phyloP scores from a whole-genome alignment of 2,329 filamentous ascomycete species.

The Sarocladium oryzae region DNA sequence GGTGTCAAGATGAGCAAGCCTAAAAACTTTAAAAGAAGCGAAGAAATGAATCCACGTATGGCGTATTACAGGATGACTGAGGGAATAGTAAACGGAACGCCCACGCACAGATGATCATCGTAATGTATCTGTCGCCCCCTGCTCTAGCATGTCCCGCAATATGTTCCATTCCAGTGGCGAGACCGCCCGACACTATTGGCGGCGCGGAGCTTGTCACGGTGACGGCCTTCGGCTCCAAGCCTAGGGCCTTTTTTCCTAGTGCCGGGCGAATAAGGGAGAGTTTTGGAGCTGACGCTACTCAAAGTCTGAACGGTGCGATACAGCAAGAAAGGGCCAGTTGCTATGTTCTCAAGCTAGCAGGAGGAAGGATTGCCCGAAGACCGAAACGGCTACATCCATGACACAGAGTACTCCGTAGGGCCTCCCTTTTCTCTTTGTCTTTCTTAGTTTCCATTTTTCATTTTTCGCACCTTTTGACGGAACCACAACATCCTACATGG shows the following conservation, averaged over 20 bases:
- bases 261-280: neutral
- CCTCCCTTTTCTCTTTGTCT: no score
- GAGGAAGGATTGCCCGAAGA: no score
- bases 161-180: neutral
- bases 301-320: no score
- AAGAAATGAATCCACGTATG: neutral
- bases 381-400: no score
- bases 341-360: no score
- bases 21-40: conserved; percentile 5
- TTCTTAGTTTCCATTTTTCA: no score
- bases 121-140: neutral
- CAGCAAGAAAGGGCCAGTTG: neutral
- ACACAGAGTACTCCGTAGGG: no score
- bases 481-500: no score
- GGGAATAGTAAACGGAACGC: neutral
- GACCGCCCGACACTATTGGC: neutral
- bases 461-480: no score
- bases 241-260: neutral
- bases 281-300: neutral
- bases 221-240: neutral
- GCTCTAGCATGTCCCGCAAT: neutral
- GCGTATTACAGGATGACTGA: no score
- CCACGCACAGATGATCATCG: neutral
- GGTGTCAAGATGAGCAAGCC: neutral
- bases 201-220: neutral